Percentiles rank a stretch among this genome's conserved stretches.
These are phyloP conservation scores for Prunus armeniaca DNA, from an alignment of 306 rosid species.

Conservation along the genomic window DNA sequence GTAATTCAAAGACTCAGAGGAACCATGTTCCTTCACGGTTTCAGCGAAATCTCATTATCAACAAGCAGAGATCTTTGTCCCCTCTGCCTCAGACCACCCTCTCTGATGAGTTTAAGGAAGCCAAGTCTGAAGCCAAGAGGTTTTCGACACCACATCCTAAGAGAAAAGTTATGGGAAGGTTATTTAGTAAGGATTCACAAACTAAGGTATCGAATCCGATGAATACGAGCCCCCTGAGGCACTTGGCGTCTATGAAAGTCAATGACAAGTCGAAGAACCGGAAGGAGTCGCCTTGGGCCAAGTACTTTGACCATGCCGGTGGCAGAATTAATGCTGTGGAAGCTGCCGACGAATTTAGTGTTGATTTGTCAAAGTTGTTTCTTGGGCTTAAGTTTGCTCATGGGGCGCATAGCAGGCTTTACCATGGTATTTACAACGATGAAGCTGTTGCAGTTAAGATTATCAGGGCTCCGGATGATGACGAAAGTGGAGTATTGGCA, in stretches of 20 bases:
- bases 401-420: slow-evolving; percentile 93
- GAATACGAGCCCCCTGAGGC: slow-evolving; percentile 45
- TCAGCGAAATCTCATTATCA: slow-evolving; percentile 19
- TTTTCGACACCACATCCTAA: slow-evolving; percentile 69
- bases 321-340: slow-evolving; percentile 76
- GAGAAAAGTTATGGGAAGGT: slow-evolving; percentile 47
- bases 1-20: background rate
- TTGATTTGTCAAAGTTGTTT: slow-evolving; percentile 75
- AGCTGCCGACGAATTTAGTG: slow-evolving; percentile 67
- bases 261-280: slow-evolving; percentile 40
- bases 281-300: slow-evolving; percentile 70
- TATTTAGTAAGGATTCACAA: slow-evolving; percentile 35
- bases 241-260: slow-evolving; percentile 37
- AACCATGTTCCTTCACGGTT: slow-evolving; percentile 2
- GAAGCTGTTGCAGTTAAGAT: slow-evolving; percentile 81
- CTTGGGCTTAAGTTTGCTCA: slow-evolving; percentile 91
- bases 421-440: slow-evolving; percentile 79
- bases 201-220: slow-evolving; percentile 22
- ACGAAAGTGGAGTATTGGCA: slow-evolving; percentile 60
- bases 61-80: slow-evolving; percentile 76
- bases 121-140: slow-evolving; percentile 59
- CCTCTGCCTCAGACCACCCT: slow-evolving; percentile 52
- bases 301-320: slow-evolving; percentile 64
- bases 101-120: slow-evolving; percentile 68
- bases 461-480: slow-evolving; percentile 75